Base-by-base conservation (phyloP, 345 rosid species). In the Combretum micranthum region DNA sequence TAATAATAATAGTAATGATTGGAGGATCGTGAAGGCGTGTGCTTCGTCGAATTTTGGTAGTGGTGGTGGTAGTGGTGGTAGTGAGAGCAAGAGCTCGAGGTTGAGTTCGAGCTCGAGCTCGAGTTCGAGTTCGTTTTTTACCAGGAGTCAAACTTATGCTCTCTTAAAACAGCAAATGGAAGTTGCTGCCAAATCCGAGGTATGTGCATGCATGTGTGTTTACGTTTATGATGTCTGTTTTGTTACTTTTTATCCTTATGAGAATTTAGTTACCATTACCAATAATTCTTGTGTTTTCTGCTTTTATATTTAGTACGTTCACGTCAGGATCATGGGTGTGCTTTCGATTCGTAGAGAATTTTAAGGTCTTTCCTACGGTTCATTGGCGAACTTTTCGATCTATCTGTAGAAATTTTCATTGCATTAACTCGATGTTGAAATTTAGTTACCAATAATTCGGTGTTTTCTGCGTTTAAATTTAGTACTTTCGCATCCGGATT, bases 81-180 rank as follows among this genome's bases (percentile, higher is more conserved):
- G 61, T 4, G 69, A 73, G 52, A 72, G 69, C 26, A 45, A 68
- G 55, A 70, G 77, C 48, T 70, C 75, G 60, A 64, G 61, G 20
- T 49, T 69, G 44, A 65, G 67, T 13, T 55, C 80, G 50, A 62
- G 59, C 45, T 15, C 55, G 12, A 50, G 21, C 3, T 42, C 55
- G 22, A n/a, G 9, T 55, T 42, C 67, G 55, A 50, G 70, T 44
- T 76, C 82, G 15, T 72, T 74, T 51, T 49, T 69, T 23, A 55
- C 80, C 10, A 70, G 83, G 69, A 77, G 73, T 43, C 85, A 79
- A 70, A 79, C 82, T 47, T 81, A 83, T 54, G 94, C 89, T 17
- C 55, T 77, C 47, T 61, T 86, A 62, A 83, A 77, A 76, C 89
- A 83, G 56, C 80, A 77, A 58, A 73, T 86, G 85, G 83, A 80